A percentile compares a stretch with the other conserved stretches of the same genome.
Evolutionary conservation across 352 stramenopile genomes (phyloP).

Genomic region (Phytophthora pinifolia): DNA sequence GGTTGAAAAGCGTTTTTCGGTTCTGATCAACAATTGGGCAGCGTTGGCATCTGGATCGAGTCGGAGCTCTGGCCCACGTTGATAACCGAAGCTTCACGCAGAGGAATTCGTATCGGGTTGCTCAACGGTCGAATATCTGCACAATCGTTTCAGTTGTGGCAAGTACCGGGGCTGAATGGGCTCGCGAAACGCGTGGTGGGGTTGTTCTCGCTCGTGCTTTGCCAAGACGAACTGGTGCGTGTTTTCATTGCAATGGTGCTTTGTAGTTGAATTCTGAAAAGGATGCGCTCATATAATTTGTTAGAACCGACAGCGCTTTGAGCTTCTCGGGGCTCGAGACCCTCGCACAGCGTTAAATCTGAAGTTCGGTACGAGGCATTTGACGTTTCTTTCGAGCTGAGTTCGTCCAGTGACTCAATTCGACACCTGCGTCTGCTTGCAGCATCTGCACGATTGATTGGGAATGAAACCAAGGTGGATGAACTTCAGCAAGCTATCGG

Average conservation of each 20-base stretch:
- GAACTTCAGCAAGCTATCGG: slow-evolving; percentile 25
- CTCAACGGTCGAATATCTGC: slow-evolving; percentile 68
- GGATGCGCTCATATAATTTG: too few relatives aligned
- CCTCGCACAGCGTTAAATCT: slow-evolving; percentile 48
- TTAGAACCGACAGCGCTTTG: slow-evolving; percentile 54
- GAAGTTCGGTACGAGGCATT: slow-evolving; percentile 59
- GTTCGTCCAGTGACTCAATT: too few relatives aligned
- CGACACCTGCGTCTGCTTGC: background rate
- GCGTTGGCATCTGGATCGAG: slow-evolving; percentile 74
- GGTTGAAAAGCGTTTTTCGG: background rate
- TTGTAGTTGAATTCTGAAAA: too few relatives aligned
- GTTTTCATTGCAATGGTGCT: background rate
- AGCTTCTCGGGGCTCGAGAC: slow-evolving; percentile 37
- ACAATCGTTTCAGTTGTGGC: slow-evolving; percentile 53
- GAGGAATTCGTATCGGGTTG: slow-evolving; percentile 56
- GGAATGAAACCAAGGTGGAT: slow-evolving; percentile 3
- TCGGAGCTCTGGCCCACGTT: slow-evolving; percentile 83
- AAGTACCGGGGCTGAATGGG: slow-evolving; percentile 32
- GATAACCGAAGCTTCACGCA: slow-evolving; percentile 47
- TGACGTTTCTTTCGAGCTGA: too few relatives aligned
- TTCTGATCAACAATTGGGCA: slow-evolving; percentile 10
- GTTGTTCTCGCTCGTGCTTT: slow-evolving; percentile 60
- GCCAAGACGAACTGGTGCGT: slow-evolving; percentile 54
- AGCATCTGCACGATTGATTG: slow-evolving; percentile 17
- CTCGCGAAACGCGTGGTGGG: slow-evolving; percentile 31